phyloP scores from a whole-genome alignment of 2,329 filamentous ascomycete genomes.

The Monilinia aucupariae region DNA sequence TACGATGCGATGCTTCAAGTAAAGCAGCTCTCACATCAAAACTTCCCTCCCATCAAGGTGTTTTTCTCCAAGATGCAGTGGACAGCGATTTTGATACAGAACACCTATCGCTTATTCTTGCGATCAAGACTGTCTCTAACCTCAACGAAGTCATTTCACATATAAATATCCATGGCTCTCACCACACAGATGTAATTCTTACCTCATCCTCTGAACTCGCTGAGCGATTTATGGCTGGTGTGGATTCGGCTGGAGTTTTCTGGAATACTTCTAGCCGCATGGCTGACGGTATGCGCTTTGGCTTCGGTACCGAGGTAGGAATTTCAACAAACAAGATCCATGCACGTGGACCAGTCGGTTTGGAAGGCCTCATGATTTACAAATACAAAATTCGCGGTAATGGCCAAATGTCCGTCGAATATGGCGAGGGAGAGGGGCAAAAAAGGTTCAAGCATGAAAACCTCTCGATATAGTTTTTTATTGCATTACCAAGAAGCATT shows the following conservation, averaged over 20 bases:
- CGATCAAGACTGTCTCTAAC: conserved; percentile 69
- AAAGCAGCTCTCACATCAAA: conserved; percentile 55
- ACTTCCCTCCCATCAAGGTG: conserved; percentile 40
- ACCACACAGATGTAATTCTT: conserved; percentile 90
- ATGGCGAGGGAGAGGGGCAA: conserved; percentile 59
- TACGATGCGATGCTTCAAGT: conserved; percentile 71
- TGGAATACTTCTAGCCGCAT: conserved; percentile 96
- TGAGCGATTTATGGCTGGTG: conserved; percentile 73
- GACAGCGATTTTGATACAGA: conserved; percentile 79
- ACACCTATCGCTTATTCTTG: conserved; percentile 77
- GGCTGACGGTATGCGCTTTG: conserved; percentile 93
- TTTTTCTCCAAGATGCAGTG: conserved; percentile 57
- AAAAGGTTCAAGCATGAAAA: conserved; percentile 55
- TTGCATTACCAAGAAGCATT: background rate
- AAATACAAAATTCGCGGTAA: conserved; percentile 86
- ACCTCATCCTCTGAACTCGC: conserved; percentile 64
- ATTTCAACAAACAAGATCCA: conserved; percentile 99
- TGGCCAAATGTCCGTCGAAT: conserved; percentile 76
- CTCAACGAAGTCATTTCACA: conserved; percentile 72
- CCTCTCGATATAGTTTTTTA: conserved; percentile 24
- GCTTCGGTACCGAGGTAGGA: conserved; percentile 95
- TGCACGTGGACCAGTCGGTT: conserved; percentile 81
- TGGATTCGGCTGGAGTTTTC: conserved; percentile 90
- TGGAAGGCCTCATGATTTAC: conserved; percentile 94
- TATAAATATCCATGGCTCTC: conserved; percentile 87